Evolutionary conservation across 306 rosid species (phyloP), one percentile per base, ranked within the genome.

Genomic region (Vigna unguiculata): DNA sequence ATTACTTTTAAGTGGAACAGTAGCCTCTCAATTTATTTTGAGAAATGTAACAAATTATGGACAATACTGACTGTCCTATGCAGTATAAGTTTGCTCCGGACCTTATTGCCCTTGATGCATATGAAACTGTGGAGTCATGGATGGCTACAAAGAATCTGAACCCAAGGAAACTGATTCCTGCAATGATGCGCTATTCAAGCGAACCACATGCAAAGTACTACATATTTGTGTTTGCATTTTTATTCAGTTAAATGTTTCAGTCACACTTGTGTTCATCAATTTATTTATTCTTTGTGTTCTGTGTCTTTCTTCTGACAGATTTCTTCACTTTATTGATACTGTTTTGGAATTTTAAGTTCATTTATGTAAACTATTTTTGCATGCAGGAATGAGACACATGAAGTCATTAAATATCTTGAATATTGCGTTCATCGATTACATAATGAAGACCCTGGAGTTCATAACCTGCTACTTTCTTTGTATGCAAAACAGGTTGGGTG

Each of bases 41-140:
- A 60, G 17, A 30, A 80, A 61, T 76, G 51, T 32, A 17, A 24
- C 22, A 46, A 16, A 62, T 65, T 73, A 47, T 48, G 25, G 71
- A 54, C 25, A 46, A 15, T 53, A 48, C 24, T 79, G 74, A 51
- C 45, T 67, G 69, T 80, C 4, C 57, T 49, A 51, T 74, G 89
- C 89, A 92, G 98, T 95, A 92, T 84, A 95, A 92, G 85, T 95
- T 95, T 78, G 97, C 93, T n/a, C 97, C 98, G 36, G 97, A 95
- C 83, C 96, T 95, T 40, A 90, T 92, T 74, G 86, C 96, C 85
- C 98, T 95, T 66, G 98, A 95, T 88, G 98, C 97, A 68, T 95
- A 95, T 79, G 98, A 95, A 83, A 93, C 97, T 73, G 98, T 95
- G 75, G 98, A 92, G 81, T 91, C 98, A 43, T 95, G 98, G 98